Evolutionary conservation across 345 rosid genomes (phyloP).

Genomic region (Salix dunnii): DNA sequence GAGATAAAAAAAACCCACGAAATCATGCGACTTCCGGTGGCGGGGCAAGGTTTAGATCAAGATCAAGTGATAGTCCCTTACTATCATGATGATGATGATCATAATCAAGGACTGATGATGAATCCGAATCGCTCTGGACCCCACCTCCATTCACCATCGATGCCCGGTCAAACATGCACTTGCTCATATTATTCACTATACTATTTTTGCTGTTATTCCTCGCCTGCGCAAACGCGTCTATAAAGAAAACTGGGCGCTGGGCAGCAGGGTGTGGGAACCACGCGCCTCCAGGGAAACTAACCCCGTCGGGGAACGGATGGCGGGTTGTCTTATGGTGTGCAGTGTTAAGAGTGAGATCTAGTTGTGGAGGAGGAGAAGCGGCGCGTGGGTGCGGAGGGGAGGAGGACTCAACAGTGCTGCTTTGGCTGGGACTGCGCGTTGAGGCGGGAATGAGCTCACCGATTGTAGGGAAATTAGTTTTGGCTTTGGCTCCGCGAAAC

Average conservation of each 20-base stretch:
- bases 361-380: constrained; percentile 26
- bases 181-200: background rate
- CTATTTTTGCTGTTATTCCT: background rate
- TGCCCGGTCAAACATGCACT: constrained; percentile 27
- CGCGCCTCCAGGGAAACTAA: constrained; percentile 15
- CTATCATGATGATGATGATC: constrained; percentile 22
- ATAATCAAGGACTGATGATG: constrained; percentile 57
- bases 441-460: constrained; percentile 31
- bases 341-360: constrained; percentile 50
- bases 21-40: constrained; percentile 56
- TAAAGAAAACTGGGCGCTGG: constrained; percentile 40
- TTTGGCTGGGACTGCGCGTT: constrained; percentile 68
- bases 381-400: constrained; percentile 47
- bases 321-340: background rate
- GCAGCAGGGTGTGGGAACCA: constrained; percentile 13
- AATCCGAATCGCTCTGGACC: constrained; percentile 63
- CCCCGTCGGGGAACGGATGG: constrained; percentile 18
- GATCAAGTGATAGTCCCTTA: constrained; percentile 27
- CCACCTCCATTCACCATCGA: constrained; percentile 14
- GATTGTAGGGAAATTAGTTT: constrained; percentile 60
- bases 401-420: constrained; percentile 69
- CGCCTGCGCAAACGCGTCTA: constrained; percentile 51
- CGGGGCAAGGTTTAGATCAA: constrained; percentile 69
- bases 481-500: constrained; percentile 80
- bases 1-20: background rate